phyloP scores from a whole-genome alignment of 2,329 filamentous ascomycete species.

The Salinomyces thailandicus region DNA sequence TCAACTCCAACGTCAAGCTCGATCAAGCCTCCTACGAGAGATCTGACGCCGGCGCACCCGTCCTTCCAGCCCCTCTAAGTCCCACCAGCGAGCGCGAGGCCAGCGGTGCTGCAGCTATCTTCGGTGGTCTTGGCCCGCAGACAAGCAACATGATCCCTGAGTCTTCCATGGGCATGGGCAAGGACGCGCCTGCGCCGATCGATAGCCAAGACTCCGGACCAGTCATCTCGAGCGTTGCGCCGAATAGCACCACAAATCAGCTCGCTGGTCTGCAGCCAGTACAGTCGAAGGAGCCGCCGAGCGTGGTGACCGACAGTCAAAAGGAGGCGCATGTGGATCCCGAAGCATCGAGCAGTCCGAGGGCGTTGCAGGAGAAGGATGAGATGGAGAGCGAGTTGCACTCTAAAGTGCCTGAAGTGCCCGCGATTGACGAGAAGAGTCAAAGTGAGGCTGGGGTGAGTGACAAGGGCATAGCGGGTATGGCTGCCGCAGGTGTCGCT shows the following conservation, averaged over 20 bases:
- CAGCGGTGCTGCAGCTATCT: slow-evolving; percentile 31
- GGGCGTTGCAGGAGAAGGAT: slow-evolving; percentile 66
- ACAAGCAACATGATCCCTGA: slow-evolving; percentile 64
- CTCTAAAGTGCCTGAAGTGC: slow-evolving; percentile 40
- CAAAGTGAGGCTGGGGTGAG: neutral
- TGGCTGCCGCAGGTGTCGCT: slow-evolving; percentile 30
- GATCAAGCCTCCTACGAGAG: slow-evolving; percentile 84
- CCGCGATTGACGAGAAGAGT: slow-evolving; percentile 15
- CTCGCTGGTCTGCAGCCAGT: slow-evolving; percentile 37
- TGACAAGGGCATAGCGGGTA: slow-evolving; percentile 27
- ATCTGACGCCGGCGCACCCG: slow-evolving; percentile 47
- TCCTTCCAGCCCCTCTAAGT: slow-evolving; percentile 38
- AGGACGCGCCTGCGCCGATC: slow-evolving; percentile 13
- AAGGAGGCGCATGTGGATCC: slow-evolving; percentile 43
- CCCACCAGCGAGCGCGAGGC: slow-evolving; percentile 33
- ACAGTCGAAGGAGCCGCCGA: slow-evolving; percentile 3
- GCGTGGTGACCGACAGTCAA: slow-evolving; percentile 62
- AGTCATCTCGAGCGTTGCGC: slow-evolving; percentile 32
- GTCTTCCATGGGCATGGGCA: slow-evolving; percentile 63
- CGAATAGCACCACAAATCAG: slow-evolving; percentile 36
- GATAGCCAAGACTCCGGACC: slow-evolving; percentile 9
- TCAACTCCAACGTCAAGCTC: slow-evolving; percentile 54
- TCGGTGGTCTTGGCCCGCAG: slow-evolving; percentile 33
- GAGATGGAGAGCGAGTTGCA: slow-evolving; percentile 64
- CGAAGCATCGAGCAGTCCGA: slow-evolving; percentile 59